Evolutionary conservation across 306 rosid genomes (phyloP).

Genomic region (Prunus mira): DNA sequence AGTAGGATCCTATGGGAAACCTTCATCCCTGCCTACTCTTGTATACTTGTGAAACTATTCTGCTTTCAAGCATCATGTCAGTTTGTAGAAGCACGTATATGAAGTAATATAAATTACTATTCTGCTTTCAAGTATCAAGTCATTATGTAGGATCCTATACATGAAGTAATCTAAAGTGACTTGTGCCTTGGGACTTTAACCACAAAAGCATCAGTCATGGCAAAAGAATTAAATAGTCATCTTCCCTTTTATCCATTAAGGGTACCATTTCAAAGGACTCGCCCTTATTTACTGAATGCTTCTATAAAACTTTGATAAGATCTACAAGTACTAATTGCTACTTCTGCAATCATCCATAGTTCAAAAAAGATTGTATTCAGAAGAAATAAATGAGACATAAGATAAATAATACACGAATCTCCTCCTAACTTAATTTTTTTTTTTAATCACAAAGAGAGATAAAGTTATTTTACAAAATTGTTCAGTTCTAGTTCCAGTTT

Average conservation of each 20-base stretch:
- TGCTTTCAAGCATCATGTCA: background rate
- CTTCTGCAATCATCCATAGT: background rate
- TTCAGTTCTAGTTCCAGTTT: background rate
- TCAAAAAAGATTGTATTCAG: background rate
- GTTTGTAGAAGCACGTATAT: background rate
- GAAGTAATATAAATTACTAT: background rate
- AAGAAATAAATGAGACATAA: background rate
- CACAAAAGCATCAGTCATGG: background rate
- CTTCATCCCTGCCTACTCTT: background rate
- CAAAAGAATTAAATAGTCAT: background rate
- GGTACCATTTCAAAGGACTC: background rate
- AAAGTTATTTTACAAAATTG: background rate
- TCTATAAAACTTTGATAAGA: background rate
- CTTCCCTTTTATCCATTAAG: background rate
- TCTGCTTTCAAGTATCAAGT: background rate
- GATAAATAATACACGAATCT: background rate
- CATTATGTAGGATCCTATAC: background rate
- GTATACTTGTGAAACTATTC: background rate
- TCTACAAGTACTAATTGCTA: background rate
- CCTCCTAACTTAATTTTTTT: background rate
- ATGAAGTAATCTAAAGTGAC: background rate
- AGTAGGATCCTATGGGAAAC: no score
- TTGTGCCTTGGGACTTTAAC: background rate
- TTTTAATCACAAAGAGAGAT: background rate
- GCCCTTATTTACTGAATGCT: background rate